These are phyloP conservation scores for Suhomyces chickasaworum DNA, from an alignment of 1,139 yeast species.

Conservation along the genomic window DNA sequence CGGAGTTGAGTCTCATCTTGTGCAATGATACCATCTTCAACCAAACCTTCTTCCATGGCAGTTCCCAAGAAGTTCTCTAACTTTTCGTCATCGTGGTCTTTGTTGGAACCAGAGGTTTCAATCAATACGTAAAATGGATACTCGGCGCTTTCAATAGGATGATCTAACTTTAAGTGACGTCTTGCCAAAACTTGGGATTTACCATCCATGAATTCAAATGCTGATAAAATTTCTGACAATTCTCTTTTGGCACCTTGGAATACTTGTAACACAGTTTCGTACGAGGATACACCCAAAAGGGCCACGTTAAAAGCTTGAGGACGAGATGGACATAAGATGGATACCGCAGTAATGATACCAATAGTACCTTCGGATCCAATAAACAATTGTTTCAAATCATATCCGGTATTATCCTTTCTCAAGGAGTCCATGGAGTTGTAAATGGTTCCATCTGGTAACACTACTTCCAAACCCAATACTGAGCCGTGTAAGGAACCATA, in stretches of 20 bases:
- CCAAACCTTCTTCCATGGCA: constrained; percentile 81
- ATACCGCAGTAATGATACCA: constrained; percentile 88
- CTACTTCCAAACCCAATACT: constrained; percentile 89
- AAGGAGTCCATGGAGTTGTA: constrained; percentile 78
- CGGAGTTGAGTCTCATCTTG: constrained; percentile 88
- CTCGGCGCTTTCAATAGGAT: constrained; percentile 74
- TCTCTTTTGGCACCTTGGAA: constrained; percentile 79
- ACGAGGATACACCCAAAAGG: constrained; percentile 78
- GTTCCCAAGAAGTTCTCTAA: constrained; percentile 77
- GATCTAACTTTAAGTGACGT: constrained; percentile 54
- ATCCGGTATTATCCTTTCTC: constrained; percentile 93
- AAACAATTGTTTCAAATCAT: constrained; percentile 86
- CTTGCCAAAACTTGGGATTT: constrained; percentile 69
- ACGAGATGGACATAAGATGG: constrained; percentile 89
- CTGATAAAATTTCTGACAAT: constrained; percentile 82
- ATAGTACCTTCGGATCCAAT: constrained; percentile 94
- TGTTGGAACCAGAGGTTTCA: constrained; percentile 92
- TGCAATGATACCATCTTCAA: constrained; percentile 91
- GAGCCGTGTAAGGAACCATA: constrained; percentile 94
- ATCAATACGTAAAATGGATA: constrained; percentile 89
- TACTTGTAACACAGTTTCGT: constrained; percentile 79
- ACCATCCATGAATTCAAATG: constrained; percentile 93
- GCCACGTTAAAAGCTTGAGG: constrained; percentile 89
- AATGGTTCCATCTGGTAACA: constrained; percentile 84
- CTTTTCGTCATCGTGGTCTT: constrained; percentile 80